These are phyloP conservation scores for Asterella californica DNA, from an alignment of 225 moss, liverwort and hornwort species.

Conservation along the genomic window DNA sequence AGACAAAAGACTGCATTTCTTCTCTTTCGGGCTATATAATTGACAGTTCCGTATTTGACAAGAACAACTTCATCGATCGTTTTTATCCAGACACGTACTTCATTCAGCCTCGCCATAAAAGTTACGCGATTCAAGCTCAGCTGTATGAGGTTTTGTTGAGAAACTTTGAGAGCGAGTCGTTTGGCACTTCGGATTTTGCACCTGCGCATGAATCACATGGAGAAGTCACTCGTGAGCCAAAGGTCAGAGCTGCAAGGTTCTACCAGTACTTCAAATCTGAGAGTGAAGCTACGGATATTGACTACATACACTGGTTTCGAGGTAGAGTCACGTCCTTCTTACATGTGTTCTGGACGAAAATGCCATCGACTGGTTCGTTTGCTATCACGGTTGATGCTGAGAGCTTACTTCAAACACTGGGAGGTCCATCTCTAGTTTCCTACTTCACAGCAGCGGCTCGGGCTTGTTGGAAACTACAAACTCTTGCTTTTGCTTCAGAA, in stretches of 20 bases:
- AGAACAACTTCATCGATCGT: not conserved
- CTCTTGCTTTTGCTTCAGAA: not conserved
- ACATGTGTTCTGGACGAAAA: not conserved
- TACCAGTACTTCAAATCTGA: not conserved
- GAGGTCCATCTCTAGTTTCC: not conserved
- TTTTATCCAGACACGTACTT: not conserved
- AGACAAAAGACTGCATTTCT: not conserved
- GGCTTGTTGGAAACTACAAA: constrained; percentile 1
- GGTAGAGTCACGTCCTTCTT: not conserved
- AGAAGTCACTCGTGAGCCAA: not conserved
- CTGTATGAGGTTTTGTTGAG: constrained; percentile 1
- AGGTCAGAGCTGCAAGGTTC: not conserved
- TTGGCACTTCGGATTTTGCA: not conserved
- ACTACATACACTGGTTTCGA: not conserved
- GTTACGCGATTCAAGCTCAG: not conserved
- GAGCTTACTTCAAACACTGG: not conserved
- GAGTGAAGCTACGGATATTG: not conserved
- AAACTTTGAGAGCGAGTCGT: not conserved
- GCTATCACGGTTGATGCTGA: too few species aligned
- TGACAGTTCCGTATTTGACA: not conserved
- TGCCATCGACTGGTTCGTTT: not conserved
- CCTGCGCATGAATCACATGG: not conserved
- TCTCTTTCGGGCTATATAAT: not conserved
- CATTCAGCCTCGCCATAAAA: not conserved
- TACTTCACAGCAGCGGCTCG: not conserved